Base-by-base conservation (phyloP, 2,329 filamentous ascomycete genomes). In the Lojkania enalia region DNA sequence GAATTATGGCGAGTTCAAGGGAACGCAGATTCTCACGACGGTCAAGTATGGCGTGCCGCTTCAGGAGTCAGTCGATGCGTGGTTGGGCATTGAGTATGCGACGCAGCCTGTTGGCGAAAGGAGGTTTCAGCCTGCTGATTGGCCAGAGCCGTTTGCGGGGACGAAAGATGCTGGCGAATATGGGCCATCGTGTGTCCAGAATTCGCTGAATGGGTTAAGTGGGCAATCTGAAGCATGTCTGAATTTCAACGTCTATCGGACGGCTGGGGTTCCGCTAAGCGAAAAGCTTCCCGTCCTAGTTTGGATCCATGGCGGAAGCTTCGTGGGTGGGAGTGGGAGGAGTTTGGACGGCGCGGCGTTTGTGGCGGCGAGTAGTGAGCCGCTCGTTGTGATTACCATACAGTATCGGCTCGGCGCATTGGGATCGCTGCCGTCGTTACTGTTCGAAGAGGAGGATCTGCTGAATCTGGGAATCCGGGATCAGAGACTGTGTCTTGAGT, bases 61-160 rank as follows among this genome's bases (percentile, higher is more conserved):
- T 2, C 58, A 66, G 6, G 49, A 49, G 2, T 46, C 66, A 0
- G 69, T 77, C 1, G 72, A 78, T 48, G 74, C 75, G 0, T 78
- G 75, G 75, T 59, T 78, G 4, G 74, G 74, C 2, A 70, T 78
- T 21, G 72, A 76, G 52, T 78, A 76, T 37, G 68, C 75, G 0
- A 74, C 73, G 0, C 67, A 67, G 42, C 65, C 65, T 20, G 52
- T 69, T 1, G 73, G 70, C 4, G 58, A 71, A 2, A 49, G 58
- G 12, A 71, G 76, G 5, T 77, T 78, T 43, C 60, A 56, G 11
- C 64, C 71, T 0, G 63, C 74, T 15, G 60, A 66, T 16, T 73
- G 67, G 68, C 74, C 76, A 0, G 49, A 51, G 3, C 51, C 65
- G 1, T 76, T 78, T 35, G 58, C 69, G 1, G 75, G 72, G 0